Conservation (phyloP, 148 eudicot species). For the Simmondsia chinensis region DNA sequence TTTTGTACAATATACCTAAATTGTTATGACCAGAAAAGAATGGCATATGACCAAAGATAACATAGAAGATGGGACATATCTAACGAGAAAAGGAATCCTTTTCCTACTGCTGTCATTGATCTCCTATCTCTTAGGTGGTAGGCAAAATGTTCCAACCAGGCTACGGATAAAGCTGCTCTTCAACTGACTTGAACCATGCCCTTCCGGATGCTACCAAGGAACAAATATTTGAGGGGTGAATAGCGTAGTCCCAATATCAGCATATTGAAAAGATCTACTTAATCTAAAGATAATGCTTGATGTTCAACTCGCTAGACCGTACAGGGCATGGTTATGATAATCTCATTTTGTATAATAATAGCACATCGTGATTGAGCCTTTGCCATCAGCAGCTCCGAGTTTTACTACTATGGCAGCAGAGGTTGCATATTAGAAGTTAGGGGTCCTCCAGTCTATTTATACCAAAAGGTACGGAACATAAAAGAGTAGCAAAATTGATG, state of each 20-base stretch:
- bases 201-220: conserved; percentile 39
- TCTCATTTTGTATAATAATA: not conserved
- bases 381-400: too few species aligned
- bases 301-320: not conserved
- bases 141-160: conserved; percentile 56
- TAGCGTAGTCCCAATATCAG: conserved; percentile 7
- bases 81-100: conserved; percentile 6
- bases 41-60: not conserved
- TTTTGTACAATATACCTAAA: too few species aligned
- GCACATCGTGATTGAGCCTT: too few species aligned
- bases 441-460: too few species aligned
- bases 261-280: not conserved
- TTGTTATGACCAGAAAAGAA: too few species aligned
- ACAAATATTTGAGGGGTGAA: conserved; percentile 19
- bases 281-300: not conserved
- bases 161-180: conserved; percentile 29
- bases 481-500: not conserved
- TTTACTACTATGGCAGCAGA: too few species aligned
- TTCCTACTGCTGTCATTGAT: conserved; percentile 11
- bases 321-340: too few species aligned
- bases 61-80: conserved; percentile 5
- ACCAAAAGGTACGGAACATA: not conserved
- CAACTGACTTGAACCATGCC: conserved; percentile 33
- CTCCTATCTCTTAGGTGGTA: conserved; percentile 56
- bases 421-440: too few species aligned